These are phyloP conservation scores for Piloderma croceum DNA, from an alignment of 768 basidiomycete genomes.

Conservation along the genomic window DNA sequence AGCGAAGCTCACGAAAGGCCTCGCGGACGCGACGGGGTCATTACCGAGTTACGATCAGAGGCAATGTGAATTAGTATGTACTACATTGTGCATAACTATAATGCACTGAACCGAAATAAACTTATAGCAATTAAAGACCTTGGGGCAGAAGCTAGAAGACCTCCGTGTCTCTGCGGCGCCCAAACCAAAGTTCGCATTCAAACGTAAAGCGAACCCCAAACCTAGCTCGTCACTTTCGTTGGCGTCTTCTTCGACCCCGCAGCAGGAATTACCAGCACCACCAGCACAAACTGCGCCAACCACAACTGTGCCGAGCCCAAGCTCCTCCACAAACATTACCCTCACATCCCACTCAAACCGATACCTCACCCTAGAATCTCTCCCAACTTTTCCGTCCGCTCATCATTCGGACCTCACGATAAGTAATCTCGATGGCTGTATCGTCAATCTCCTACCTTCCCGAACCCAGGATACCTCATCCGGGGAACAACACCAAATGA, in stretches of 20 bases:
- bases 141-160: conserved; percentile 52
- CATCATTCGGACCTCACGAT: conserved; percentile 53
- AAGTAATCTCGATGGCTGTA: conserved; percentile 58
- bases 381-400: conserved; percentile 31
- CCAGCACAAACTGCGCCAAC: neutral
- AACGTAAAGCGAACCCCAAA: conserved; percentile 33
- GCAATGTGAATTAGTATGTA: conserved; percentile 59
- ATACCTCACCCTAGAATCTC: conserved; percentile 42
- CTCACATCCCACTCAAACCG: conserved; percentile 41
- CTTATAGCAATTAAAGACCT: conserved; percentile 56
- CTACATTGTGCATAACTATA: neutral
- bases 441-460: conserved; percentile 57
- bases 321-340: conserved; percentile 29
- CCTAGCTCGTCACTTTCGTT: too few relatives aligned
- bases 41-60: conserved; percentile 72
- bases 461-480: too few relatives aligned
- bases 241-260: neutral
- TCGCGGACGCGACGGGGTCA: conserved; percentile 58
- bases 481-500: conserved; percentile 11
- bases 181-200: conserved; percentile 68
- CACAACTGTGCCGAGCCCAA: conserved; percentile 4
- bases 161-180: conserved; percentile 40
- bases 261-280: conserved; percentile 1
- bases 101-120: neutral
- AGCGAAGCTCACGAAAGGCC: conserved; percentile 53